Conservation (phyloP, 139 green algal species). For the Marvania coccoides region DNA sequence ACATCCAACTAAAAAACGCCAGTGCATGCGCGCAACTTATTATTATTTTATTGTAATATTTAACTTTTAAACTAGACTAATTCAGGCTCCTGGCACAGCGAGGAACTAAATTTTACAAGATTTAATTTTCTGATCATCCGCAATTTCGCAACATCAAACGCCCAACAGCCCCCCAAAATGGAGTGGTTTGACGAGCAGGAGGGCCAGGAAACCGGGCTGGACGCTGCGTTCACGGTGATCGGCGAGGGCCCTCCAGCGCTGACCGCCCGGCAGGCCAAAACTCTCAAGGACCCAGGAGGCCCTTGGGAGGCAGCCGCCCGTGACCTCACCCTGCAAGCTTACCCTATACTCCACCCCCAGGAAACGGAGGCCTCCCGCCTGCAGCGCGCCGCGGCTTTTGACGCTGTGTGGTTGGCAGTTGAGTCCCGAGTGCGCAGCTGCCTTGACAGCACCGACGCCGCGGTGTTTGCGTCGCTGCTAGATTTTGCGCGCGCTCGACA, state of each 20-base stretch:
- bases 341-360: not conserved
- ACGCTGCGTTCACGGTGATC: not conserved
- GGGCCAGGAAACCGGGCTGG: not conserved
- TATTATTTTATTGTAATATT: too few species aligned
- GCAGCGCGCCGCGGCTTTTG: not conserved
- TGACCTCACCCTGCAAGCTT: slow-evolving; percentile 7
- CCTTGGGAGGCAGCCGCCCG: not conserved
- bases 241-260: not conserved
- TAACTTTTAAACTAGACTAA: too few species aligned
- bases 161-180: not conserved
- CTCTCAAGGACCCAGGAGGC: not conserved
- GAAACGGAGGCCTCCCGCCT: slow-evolving; percentile 6
- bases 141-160: not conserved
- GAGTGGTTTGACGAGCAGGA: not conserved
- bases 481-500: not conserved
- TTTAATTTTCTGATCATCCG: not conserved
- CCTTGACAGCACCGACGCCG: not conserved
- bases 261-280: not conserved
- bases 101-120: too few species aligned
- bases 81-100: too few species aligned
- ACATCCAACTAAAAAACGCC: too few species aligned
- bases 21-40: too few species aligned
- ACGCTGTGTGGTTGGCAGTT: slow-evolving; percentile 5
- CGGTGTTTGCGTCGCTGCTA: slow-evolving; percentile 10
- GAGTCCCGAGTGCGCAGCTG: not conserved